A percentile compares a stretch with the other conserved stretches of the same genome.
phyloP scores from a whole-genome alignment of 495 filamentous ascomycete genomes.

The Physcia stellaris region DNA sequence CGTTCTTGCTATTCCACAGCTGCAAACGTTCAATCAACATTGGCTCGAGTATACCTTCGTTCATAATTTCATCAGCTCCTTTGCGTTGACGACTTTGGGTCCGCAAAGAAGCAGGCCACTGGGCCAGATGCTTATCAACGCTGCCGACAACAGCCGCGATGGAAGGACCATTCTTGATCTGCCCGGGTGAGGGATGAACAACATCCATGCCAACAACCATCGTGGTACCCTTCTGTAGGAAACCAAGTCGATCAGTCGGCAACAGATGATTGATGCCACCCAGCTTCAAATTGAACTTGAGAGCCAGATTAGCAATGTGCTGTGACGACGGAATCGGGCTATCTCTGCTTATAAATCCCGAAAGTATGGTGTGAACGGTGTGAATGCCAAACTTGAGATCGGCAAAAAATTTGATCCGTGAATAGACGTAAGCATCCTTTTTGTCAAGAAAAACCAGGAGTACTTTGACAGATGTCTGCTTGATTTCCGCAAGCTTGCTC shows the following conservation, averaged over 20 bases:
- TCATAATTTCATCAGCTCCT: too few relatives aligned
- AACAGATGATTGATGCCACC: constrained; percentile 67
- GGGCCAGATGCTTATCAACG: constrained; percentile 43
- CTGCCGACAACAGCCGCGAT: constrained; percentile 67
- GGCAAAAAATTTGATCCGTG: constrained; percentile 50
- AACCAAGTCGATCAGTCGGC: constrained; percentile 26
- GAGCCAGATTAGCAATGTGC: constrained; percentile 59
- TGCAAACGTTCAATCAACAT: constrained; percentile 47
- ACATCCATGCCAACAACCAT: constrained; percentile 87
- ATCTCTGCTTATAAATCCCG: too few relatives aligned
- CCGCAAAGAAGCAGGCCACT: constrained; percentile 55
- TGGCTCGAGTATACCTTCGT: constrained; percentile 48
- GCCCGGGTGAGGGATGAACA: constrained; percentile 71
- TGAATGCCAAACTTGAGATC: constrained; percentile 51
- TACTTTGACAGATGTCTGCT: constrained; percentile 23
- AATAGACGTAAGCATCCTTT: constrained; percentile 43
- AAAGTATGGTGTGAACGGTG: too few relatives aligned
- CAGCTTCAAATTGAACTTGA: constrained; percentile 80
- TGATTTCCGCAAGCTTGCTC: constrained; percentile 1
- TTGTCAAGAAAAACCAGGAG: constrained; percentile 49
- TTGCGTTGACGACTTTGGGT: too few relatives aligned
- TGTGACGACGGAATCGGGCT: constrained; percentile 46
- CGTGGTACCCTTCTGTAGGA: constrained; percentile 50
- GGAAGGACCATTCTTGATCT: constrained; percentile 43
- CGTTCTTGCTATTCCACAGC: constrained; percentile 39